Evolutionary conservation across 192 early-diverging fungal genomes (phyloP), one percentile per base, ranked within the genome.

Genomic region (Backusella liffmaniae): DNA sequence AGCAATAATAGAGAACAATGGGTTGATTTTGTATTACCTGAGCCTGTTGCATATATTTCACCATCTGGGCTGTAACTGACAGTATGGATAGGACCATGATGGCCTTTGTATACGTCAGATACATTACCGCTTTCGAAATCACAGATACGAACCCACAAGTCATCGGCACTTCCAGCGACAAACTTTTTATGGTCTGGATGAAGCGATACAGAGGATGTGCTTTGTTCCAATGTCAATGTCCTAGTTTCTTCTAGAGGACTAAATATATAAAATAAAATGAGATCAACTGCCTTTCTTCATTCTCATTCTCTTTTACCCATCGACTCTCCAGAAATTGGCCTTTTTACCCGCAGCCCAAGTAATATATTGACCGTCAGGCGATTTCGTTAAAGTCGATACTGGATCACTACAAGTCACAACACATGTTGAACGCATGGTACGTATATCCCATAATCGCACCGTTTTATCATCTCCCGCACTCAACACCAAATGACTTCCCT

Each of bases 61-160:
- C 96, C 96, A 79, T 97, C 96, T 26, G 96, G 96, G 32, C 95
- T 97, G 78, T 96, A 95, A 73, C 92, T 94, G 30, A 93, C 93
- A 76, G 92, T 93, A 68, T 96, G 95, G 41, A 97, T 92, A 0
- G 95, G 92, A 5, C 96, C 96, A 74, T 96, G 95, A 78, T 97
- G 96, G 36, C 96, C 96, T 82, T 96, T 96, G 78, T 95, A 94
- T 15, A 94, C 87, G 77, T 95, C 93, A 9, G 92, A 77, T 73
- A 94, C 93, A 39, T 89, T 79, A 3, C 91, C 96, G 0, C 87
- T 85, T n/a, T 89, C 89, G 77, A 91, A 96, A 35, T 95, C 95
- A 74, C 92, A 93, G 70, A 92, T 91, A 51, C 95, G 88, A 39
- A 95, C 94, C 85, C 95, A 94, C 42, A 96, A 84, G 79, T 97